Evolutionary conservation across 495 filamentous ascomycete genomes (phyloP).

Genomic region (Tuber aestivum): DNA sequence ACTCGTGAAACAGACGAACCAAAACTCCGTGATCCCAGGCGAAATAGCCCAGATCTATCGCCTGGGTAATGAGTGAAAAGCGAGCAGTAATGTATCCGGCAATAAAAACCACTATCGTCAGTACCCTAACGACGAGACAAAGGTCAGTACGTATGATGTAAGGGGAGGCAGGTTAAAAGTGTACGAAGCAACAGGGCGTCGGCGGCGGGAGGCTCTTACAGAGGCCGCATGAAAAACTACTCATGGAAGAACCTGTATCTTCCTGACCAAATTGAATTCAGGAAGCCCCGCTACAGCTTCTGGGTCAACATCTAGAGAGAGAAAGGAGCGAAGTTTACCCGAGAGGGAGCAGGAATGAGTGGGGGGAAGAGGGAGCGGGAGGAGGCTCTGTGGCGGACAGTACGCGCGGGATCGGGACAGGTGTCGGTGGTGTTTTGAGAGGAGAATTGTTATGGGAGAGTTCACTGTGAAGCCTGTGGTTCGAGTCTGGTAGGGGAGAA

Average conservation of each 20-base stretch:
- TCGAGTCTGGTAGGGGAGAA: neutral
- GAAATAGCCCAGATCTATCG: slow-evolving; percentile 93
- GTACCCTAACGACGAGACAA: slow-evolving; percentile 24
- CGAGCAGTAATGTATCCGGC: slow-evolving; percentile 98
- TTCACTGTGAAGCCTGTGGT: neutral
- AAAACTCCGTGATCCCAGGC: slow-evolving; percentile 98
- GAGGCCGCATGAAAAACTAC: slow-evolving; percentile 43
- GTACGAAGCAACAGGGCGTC: neutral
- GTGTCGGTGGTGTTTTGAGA: slow-evolving; percentile 13
- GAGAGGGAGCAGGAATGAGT: slow-evolving; percentile 8
- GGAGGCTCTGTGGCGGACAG: slow-evolving; percentile 7
- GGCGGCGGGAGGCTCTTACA: slow-evolving; percentile 23
- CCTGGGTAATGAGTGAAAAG: slow-evolving; percentile 92
- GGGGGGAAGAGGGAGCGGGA: slow-evolving; percentile 5
- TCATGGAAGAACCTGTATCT: slow-evolving; percentile 41
- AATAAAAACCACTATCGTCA: slow-evolving; percentile 64
- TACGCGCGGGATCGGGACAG: slow-evolving; percentile 5
- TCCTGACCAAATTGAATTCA: slow-evolving; percentile 28
- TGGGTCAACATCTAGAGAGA: slow-evolving; percentile 31
- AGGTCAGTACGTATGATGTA: slow-evolving; percentile 2
- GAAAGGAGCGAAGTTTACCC: slow-evolving; percentile 14
- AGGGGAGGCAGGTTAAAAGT: neutral
- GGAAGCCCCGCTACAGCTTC: slow-evolving; percentile 31
- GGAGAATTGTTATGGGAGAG: slow-evolving; percentile 9
- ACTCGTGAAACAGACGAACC: slow-evolving; percentile 53